Percentiles rank a stretch among this genome's conserved stretches.
Evolutionary conservation across 2,329 filamentous ascomycete species (phyloP).

Genomic region (Fusarium stilboides): DNA sequence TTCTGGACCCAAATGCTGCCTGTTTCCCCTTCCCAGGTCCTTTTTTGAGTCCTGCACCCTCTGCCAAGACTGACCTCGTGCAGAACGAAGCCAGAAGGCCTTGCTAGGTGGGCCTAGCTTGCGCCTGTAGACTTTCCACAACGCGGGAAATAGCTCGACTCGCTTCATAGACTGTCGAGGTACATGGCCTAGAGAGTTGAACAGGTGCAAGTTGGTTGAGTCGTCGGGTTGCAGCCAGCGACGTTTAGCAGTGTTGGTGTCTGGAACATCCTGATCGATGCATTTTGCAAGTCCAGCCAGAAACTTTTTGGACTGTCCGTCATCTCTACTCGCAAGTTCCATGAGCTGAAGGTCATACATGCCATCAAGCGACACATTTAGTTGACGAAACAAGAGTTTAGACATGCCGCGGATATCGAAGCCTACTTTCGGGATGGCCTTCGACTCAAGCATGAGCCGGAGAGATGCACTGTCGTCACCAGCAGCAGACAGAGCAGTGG

Average conservation of each 20-base stretch:
- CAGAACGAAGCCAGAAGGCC: too few relatives aligned
- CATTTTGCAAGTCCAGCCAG: neutral
- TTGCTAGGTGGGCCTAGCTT: neutral
- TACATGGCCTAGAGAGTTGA: neutral
- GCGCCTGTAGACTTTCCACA: neutral
- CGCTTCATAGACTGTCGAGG: neutral
- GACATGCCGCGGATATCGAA: neutral
- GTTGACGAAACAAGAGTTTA: neutral
- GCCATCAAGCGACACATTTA: neutral
- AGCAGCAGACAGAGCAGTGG: neutral
- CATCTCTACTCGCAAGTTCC: neutral
- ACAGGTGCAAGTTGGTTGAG: neutral
- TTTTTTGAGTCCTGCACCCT: too few relatives aligned
- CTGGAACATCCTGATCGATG: neutral
- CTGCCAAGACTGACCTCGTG: too few relatives aligned
- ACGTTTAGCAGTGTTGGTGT: neutral
- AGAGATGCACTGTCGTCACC: neutral
- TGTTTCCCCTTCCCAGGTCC: too few relatives aligned
- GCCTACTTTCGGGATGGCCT: neutral
- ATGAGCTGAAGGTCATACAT: constrained; percentile 3
- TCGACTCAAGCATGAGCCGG: neutral
- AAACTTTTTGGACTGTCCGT: neutral
- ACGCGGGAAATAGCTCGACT: neutral
- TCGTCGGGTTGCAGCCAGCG: neutral
- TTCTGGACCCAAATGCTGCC: too few relatives aligned